Conservation (phyloP, 2,329 filamentous ascomycete genomes). For the Aureobasidium leucospermi region DNA sequence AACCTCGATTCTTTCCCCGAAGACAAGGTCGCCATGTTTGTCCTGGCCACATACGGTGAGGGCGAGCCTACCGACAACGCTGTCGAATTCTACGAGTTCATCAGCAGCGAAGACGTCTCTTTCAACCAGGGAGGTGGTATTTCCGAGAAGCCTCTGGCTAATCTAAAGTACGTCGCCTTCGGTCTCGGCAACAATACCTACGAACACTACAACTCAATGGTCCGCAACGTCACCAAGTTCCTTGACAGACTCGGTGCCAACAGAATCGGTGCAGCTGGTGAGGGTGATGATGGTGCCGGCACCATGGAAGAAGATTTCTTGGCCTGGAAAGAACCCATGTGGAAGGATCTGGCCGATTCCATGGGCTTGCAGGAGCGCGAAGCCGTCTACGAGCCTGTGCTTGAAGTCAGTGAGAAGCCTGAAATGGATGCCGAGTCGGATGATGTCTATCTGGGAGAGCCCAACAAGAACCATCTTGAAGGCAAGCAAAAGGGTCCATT, state of each 20-base stretch:
- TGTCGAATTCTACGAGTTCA: conserved; percentile 97
- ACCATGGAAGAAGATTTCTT: conserved; percentile 99
- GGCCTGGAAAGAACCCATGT: conserved; percentile 99
- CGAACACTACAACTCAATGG: conserved; percentile 94
- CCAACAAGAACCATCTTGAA: conserved; percentile 73
- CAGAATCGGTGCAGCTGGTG: conserved; percentile 79
- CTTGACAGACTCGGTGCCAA: conserved; percentile 75
- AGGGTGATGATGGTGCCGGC: conserved; percentile 94
- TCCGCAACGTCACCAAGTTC: conserved; percentile 78
- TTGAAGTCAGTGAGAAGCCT: conserved; percentile 63
- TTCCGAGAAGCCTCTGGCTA: conserved; percentile 65
- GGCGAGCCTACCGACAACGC: conserved; percentile 98
- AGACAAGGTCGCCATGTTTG: conserved; percentile 90
- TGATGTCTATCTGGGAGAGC: conserved; percentile 89
- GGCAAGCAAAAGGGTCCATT: conserved; percentile 77
- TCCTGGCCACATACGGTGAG: conserved; percentile 95
- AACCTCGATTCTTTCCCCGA: conserved; percentile 81
- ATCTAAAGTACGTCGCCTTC: conserved; percentile 78
- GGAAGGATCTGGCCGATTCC: conserved; percentile 71
- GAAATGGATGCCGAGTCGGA: conserved; percentile 66
- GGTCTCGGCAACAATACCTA: conserved; percentile 43
- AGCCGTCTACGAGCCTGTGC: conserved; percentile 89
- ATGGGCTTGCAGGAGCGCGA: conserved; percentile 93
- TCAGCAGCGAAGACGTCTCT: conserved; percentile 69
- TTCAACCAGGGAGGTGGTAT: conserved; percentile 63